Evolutionary conservation across 2,329 filamentous ascomycete genomes (phyloP).

Genomic region (Thielaviopsis ethacetica): DNA sequence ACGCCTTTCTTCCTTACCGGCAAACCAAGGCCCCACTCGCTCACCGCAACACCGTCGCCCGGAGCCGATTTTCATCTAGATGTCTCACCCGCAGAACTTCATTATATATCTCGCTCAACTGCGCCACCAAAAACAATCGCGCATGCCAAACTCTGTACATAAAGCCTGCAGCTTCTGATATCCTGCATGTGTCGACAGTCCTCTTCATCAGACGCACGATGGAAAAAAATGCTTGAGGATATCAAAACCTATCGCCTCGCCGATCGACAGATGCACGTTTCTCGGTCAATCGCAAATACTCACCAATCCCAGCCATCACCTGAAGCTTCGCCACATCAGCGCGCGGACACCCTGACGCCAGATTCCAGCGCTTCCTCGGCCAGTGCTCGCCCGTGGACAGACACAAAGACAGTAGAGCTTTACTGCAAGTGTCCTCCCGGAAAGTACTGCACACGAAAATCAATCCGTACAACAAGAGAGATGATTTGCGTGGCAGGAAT

Average conservation of each 20-base stretch:
- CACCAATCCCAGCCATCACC: background rate
- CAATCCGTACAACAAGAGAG: background rate
- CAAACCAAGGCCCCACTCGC: background rate
- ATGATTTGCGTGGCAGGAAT: constrained; percentile 1
- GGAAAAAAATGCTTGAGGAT: background rate
- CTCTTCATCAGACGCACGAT: background rate
- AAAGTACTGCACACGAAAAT: background rate
- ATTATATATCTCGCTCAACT: background rate
- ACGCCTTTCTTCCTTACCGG: background rate
- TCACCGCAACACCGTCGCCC: background rate
- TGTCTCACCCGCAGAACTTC: background rate
- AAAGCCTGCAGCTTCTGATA: background rate
- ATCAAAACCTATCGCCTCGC: background rate
- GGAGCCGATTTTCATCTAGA: constrained; percentile 2
- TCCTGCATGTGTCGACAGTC: background rate
- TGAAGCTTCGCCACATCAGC: background rate
- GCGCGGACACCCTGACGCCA: background rate
- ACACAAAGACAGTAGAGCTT: background rate
- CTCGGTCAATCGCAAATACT: background rate
- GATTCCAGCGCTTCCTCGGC: background rate
- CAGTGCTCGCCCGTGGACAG: background rate
- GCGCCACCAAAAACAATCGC: too few relatives aligned
- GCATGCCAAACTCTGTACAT: too few relatives aligned
- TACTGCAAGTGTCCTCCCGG: background rate
- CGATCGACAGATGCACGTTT: background rate